Conservation (phyloP, 257 asterid species). For the Apocynum venetum region DNA sequence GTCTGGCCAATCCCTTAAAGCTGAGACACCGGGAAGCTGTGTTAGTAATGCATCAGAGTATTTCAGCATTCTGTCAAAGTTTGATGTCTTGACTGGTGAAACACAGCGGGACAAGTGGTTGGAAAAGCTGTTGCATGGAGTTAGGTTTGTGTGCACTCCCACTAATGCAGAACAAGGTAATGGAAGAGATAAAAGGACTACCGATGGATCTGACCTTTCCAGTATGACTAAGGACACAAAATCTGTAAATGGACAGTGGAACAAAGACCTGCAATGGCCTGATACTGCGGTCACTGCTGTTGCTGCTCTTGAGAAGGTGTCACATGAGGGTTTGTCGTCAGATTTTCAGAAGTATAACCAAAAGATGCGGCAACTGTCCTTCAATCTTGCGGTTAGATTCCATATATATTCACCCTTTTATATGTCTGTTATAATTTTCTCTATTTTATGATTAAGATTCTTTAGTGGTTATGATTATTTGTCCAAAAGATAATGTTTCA, state of each 20-base stretch:
- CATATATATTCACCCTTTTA: neutral
- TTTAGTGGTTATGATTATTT: neutral
- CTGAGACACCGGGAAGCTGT: slow-evolving; percentile 69
- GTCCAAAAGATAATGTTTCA: neutral
- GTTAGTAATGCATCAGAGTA: slow-evolving; percentile 46
- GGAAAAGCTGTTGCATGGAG: slow-evolving; percentile 67
- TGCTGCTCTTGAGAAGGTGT: slow-evolving; percentile 69
- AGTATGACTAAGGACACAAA: slow-evolving; percentile 21
- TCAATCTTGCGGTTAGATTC: slow-evolving; percentile 64
- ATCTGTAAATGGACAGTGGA: slow-evolving; percentile 30
- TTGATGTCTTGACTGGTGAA: slow-evolving; percentile 55
- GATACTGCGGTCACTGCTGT: slow-evolving; percentile 55
- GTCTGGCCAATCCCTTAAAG: slow-evolving; percentile 40
- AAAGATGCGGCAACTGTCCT: slow-evolving; percentile 66
- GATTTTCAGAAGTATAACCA: slow-evolving; percentile 70
- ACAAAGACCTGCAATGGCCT: slow-evolving; percentile 59
- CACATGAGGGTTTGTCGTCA: slow-evolving; percentile 48
- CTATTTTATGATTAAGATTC: neutral
- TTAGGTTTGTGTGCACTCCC: slow-evolving; percentile 49
- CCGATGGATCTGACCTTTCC: slow-evolving; percentile 21
- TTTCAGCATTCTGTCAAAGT: slow-evolving; percentile 38
- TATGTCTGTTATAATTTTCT: neutral
- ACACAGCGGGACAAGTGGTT: slow-evolving; percentile 68
- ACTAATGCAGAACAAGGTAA: slow-evolving; percentile 30
- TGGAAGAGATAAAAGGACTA: slow-evolving; percentile 31